These are phyloP conservation scores for Tricharina praecox DNA, from an alignment of 495 filamentous ascomycete genomes.

Conservation along the genomic window DNA sequence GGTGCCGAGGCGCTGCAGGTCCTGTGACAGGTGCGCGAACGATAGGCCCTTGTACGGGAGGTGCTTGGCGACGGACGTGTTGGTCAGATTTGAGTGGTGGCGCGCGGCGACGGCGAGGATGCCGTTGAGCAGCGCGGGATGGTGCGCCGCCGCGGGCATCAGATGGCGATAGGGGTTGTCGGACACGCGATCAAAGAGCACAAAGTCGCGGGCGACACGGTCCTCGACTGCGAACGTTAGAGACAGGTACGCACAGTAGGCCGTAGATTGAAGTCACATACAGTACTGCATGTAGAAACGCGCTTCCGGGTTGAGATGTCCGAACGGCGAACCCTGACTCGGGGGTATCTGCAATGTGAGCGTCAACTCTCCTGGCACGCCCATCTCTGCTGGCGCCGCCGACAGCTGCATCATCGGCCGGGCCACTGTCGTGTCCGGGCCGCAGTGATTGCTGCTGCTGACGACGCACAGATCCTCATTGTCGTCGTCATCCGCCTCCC, in stretches of 20 bases:
- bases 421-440: no score
- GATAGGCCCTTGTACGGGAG: slow-evolving; percentile 21
- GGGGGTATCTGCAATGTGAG: background rate
- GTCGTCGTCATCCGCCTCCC: background rate
- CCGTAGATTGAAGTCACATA: no score
- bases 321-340: slow-evolving; percentile 7
- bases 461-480: background rate
- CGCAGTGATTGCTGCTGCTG: no score
- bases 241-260: slow-evolving; percentile 5
- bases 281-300: slow-evolving; percentile 25
- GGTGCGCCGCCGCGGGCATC: slow-evolving; percentile 16
- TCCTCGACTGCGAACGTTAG: slow-evolving; percentile 12
- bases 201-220: slow-evolving; percentile 23
- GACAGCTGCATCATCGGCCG: no score
- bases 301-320: slow-evolving; percentile 9
- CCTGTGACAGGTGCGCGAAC: slow-evolving; percentile 11
- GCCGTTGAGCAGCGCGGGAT: slow-evolving; percentile 23
- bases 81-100: slow-evolving; percentile 22
- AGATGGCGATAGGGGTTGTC: slow-evolving; percentile 26
- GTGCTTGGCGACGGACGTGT: slow-evolving; percentile 11
- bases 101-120: slow-evolving; percentile 24
- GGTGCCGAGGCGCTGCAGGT: slow-evolving; percentile 12
- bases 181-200: slow-evolving; percentile 22
- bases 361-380: slow-evolving; percentile 1
- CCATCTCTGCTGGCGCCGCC: no score